Percentiles rank a stretch among this genome's conserved stretches.
Evolutionary conservation across 2,329 filamentous ascomycete genomes (phyloP).

Genomic region (Huntiella abstrusa): DNA sequence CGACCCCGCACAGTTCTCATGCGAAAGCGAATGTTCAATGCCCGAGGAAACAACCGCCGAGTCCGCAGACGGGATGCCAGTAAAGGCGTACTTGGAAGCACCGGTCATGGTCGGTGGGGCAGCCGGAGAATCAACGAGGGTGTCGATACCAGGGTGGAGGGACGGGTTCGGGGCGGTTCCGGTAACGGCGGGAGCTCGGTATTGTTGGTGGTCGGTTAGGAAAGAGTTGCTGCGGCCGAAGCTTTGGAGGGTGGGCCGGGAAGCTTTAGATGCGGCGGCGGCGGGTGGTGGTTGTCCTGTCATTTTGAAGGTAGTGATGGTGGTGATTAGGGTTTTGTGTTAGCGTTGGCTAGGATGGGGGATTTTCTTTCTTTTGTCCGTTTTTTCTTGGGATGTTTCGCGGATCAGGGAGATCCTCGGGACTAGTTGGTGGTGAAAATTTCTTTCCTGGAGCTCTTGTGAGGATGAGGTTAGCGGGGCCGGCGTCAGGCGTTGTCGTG

Average conservation of each 20-base stretch:
- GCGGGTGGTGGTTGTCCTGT: neutral
- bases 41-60: conserved; percentile 44
- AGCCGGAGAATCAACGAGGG: conserved; percentile 38
- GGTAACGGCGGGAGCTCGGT: conserved; percentile 36
- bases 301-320: neutral
- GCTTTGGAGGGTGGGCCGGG: conserved; percentile 29
- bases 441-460: too few species aligned
- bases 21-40: conserved; percentile 41
- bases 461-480: too few species aligned
- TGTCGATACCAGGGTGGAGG: conserved; percentile 41
- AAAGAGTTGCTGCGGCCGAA: conserved; percentile 41
- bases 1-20: conserved; percentile 39
- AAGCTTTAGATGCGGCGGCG: conserved; percentile 12
- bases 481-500: too few species aligned
- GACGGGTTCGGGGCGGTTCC: conserved; percentile 33
- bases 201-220: conserved; percentile 44
- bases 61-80: conserved; percentile 39
- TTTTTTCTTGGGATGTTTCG: neutral
- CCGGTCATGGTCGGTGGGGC: conserved; percentile 9
- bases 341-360: neutral
- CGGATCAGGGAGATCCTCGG: neutral
- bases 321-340: neutral
- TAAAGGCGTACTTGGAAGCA: conserved; percentile 24
- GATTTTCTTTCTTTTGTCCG: neutral
- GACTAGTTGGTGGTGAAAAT: too few species aligned